phyloP scores from a whole-genome alignment of 2,329 filamentous ascomycete genomes.

The Metarhizium album region DNA sequence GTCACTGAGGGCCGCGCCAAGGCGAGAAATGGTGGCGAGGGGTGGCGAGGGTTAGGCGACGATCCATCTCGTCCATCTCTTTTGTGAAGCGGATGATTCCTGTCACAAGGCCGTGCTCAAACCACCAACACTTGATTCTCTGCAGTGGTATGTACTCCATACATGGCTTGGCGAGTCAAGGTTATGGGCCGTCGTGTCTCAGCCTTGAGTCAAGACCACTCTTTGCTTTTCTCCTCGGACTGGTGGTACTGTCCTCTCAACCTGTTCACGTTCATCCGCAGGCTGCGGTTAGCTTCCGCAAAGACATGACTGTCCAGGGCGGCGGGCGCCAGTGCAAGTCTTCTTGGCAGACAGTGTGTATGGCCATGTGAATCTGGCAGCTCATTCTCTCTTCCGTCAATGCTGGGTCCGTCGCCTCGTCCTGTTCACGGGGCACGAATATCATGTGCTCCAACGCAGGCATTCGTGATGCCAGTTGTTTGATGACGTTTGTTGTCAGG shows the following conservation, averaged over 20 bases:
- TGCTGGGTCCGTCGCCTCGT: conserved; percentile 18
- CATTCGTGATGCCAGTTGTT: conserved; percentile 26
- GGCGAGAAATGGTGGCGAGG: too few relatives aligned
- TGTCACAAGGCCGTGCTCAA: background rate
- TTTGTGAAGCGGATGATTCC: background rate
- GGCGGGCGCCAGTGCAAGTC: conserved; percentile 23
- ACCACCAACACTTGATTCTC: background rate
- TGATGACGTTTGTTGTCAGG: conserved; percentile 29
- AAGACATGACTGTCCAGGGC: conserved; percentile 26
- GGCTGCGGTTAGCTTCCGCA: conserved; percentile 1
- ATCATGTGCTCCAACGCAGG: conserved; percentile 30
- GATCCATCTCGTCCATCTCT: background rate
- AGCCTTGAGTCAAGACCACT: background rate
- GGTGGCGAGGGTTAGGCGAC: background rate
- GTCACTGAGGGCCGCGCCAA: too few relatives aligned
- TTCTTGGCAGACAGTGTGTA: conserved; percentile 20
- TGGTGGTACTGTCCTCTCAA: background rate
- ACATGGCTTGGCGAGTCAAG: background rate
- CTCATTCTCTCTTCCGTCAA: conserved; percentile 24
- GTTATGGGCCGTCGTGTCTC: background rate
- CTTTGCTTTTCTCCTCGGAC: background rate
- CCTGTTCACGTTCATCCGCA: conserved; percentile 3
- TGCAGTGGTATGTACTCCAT: background rate
- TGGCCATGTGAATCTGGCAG: conserved; percentile 25
- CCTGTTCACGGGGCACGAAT: conserved; percentile 31